Evolutionary conservation across 2,329 filamentous ascomycete genomes (phyloP).

Genomic region (Botrytis sinoallii): DNA sequence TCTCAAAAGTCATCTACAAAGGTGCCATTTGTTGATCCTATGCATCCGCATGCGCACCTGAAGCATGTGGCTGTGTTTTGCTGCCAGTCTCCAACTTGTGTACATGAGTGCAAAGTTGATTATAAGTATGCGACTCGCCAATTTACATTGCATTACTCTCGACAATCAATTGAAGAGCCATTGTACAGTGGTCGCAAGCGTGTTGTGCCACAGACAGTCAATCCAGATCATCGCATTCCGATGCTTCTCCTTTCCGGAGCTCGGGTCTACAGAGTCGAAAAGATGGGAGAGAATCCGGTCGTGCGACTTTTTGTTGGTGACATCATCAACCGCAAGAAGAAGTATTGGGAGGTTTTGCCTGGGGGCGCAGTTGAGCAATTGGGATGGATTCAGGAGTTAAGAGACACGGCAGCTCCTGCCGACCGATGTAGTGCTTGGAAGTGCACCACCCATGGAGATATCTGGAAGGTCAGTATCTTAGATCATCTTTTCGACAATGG

Average conservation of each 20-base stretch:
- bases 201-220: not conserved
- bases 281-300: not conserved
- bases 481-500: not conserved
- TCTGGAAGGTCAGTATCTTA: not conserved
- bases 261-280: not conserved
- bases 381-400: not conserved
- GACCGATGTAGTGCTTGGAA: conserved; percentile 1
- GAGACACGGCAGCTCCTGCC: not conserved
- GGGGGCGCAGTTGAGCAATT: not conserved
- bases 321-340: not conserved
- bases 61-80: not conserved
- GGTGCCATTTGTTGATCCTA: not conserved
- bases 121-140: not conserved
- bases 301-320: conserved; percentile 1
- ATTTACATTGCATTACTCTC: not conserved
- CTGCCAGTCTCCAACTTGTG: not conserved
- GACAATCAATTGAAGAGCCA: not conserved
- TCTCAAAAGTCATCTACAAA: not conserved
- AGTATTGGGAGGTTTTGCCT: not conserved
- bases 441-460: not conserved
- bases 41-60: not conserved
- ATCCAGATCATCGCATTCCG: not conserved
- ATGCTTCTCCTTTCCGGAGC: conserved; percentile 2
- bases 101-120: not conserved
- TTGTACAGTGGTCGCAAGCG: not conserved